phyloP scores from a whole-genome alignment of 306 rosid genomes.

The Pyrus pyrifolia region DNA sequence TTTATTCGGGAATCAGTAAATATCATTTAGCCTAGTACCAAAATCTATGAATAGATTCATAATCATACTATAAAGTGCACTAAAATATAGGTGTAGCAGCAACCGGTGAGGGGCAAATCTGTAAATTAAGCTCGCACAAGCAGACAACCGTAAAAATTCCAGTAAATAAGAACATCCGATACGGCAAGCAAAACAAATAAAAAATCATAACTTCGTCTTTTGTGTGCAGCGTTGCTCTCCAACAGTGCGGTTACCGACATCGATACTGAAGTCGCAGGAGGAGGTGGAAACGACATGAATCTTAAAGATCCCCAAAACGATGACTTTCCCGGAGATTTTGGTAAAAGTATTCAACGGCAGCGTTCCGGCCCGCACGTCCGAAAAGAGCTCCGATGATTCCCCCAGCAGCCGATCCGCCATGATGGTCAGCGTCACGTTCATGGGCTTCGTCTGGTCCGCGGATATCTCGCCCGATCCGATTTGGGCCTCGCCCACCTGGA shows the following conservation, averaged over 20 bases:
- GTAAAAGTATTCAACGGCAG: conserved; percentile 39
- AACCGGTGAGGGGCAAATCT: too few species aligned
- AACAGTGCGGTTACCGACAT: conserved; percentile 4
- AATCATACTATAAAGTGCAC: not conserved
- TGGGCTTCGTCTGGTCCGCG: conserved; percentile 16
- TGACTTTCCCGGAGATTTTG: conserved; percentile 32
- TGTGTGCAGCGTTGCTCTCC: conserved; percentile 27
- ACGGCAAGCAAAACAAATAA: not conserved
- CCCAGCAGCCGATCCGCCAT: conserved; percentile 50
- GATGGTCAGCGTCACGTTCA: conserved; percentile 41
- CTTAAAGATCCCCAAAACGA: conserved; percentile 34
- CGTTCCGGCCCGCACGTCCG: conserved; percentile 29
- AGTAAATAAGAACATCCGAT: not conserved
- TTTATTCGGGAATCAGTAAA: not conserved
- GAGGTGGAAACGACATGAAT: conserved; percentile 26
- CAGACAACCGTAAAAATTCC: not conserved
- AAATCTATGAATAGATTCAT: not conserved
- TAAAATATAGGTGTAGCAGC: too few species aligned
- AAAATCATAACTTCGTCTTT: conserved; percentile 31
- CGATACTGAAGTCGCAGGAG: conserved; percentile 47
- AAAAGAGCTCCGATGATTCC: conserved; percentile 9
- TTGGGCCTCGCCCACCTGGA: conserved; percentile 43
- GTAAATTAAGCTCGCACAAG: not conserved
- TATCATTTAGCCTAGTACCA: not conserved
- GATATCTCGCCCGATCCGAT: conserved; percentile 31